Evolutionary conservation across 257 asterid species (phyloP).

Genomic region (Solanum chaucha): DNA sequence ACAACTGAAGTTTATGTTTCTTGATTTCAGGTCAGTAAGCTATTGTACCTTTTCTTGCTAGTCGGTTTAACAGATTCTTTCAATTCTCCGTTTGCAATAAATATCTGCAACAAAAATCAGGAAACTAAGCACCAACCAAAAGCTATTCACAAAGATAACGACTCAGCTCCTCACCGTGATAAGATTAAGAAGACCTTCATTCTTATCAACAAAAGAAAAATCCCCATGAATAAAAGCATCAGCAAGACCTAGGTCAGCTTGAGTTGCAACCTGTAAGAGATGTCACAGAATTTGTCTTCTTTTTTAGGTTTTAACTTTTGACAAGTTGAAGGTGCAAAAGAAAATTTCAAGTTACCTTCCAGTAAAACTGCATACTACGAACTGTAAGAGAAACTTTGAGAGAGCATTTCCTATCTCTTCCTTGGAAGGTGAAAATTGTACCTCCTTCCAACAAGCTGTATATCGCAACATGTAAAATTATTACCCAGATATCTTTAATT

Average conservation of each 20-base stretch:
- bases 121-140: background rate
- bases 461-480: background rate
- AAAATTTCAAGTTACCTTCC: slow-evolving; percentile 40
- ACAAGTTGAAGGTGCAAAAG: background rate
- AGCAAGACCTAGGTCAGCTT: slow-evolving; percentile 80
- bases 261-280: slow-evolving; percentile 44
- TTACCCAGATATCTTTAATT: background rate
- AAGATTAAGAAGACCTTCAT: slow-evolving; percentile 60
- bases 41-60: slow-evolving; percentile 38
- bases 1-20: background rate
- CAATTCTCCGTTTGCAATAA: slow-evolving; percentile 55
- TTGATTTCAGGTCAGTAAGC: background rate
- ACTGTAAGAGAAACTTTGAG: slow-evolving; percentile 50
- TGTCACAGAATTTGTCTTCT: background rate
- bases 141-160: background rate
- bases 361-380: slow-evolving; percentile 66
- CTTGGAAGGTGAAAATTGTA: slow-evolving; percentile 58
- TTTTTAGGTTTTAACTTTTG: background rate
- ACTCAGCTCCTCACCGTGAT: slow-evolving; percentile 40
- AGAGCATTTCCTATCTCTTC: slow-evolving; percentile 21
- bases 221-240: slow-evolving; percentile 84
- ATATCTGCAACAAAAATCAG: slow-evolving; percentile 39
- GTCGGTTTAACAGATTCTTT: slow-evolving; percentile 24
- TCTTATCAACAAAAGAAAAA: slow-evolving; percentile 58
- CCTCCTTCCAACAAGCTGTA: slow-evolving; percentile 64